Evolutionary conservation across 176 grass and related monocot species (phyloP), one percentile per base, ranked within the genome.

Genomic region (Tillandsia fasciculata): DNA sequence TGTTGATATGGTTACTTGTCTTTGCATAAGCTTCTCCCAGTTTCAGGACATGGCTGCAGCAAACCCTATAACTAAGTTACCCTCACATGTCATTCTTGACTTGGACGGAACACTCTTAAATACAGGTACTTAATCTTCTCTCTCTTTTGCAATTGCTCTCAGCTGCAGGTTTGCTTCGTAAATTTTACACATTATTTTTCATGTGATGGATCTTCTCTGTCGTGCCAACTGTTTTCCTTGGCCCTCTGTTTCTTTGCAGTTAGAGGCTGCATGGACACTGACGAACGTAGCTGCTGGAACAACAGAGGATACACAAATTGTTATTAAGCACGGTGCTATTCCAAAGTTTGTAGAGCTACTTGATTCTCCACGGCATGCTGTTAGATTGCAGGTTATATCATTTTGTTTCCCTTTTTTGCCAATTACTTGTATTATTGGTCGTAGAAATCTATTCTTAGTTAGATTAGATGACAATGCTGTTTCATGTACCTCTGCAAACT

Each of bases 181-280:
- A 20, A 20, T 20, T 20, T 20, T 20, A 20, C 20, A 20, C 54
- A 6, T 14, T 7, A n/a, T 58, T 8, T 65, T 0, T 1, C 22
- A 2, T 70, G 20, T 76, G 2, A 69, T 48, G 1, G 66, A 49
- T 64, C 28, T 70, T 73, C 73, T 17, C 13, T 58, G 54, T 33
- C 29, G 0, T 0, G 0, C 54, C 9, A 59, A 9, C 54, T 59
- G 2, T 59, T 59, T 52, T 77, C 26, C 14, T 3, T 8, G 1
- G 66, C 10, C 47, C 50, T 48, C 12, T 42, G 5, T 42, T 42
- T 42, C 71, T 77, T 80, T 80, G 52, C 71, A 96, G 85, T 70
- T 87, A 72, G 92, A 96, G 70, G 83, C 88, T 52, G 85, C 92
- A 51, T 96, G 88, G 83, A 83, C 74, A 61, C 80, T 96, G 71